Evolutionary conservation across 1,284 basidiomycete species (phyloP).

Genomic region (Malassezia obtusa): DNA sequence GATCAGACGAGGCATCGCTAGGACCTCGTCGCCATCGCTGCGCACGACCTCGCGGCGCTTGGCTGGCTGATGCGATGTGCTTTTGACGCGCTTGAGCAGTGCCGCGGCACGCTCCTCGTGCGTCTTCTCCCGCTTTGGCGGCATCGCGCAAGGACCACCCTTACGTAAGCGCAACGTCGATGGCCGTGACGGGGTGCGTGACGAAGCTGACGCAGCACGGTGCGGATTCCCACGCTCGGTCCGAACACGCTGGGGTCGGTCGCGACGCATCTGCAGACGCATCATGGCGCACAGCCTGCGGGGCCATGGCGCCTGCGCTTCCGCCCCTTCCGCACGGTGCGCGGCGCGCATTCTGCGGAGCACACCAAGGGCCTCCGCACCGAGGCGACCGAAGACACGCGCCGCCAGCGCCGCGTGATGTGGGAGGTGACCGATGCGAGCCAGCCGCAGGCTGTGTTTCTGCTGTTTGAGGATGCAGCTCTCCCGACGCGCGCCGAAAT

Average conservation of each 20-base stretch:
- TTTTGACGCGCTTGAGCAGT: constrained; percentile 3
- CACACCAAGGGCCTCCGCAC: neutral
- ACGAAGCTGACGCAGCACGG: constrained; percentile 6
- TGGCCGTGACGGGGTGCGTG: constrained; percentile 16
- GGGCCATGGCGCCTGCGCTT: constrained; percentile 14
- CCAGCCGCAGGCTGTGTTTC: constrained; percentile 5
- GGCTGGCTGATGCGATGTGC: neutral
- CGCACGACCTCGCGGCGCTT: neutral
- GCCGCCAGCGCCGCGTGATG: constrained; percentile 7
- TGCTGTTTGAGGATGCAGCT: constrained; percentile 11
- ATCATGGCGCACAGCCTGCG: constrained; percentile 7
- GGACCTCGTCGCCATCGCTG: constrained; percentile 1
- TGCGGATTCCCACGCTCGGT: constrained; percentile 7
- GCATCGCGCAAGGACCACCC: constrained; percentile 2
- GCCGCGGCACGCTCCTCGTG: constrained; percentile 9
- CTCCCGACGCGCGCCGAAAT: constrained; percentile 10
- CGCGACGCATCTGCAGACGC: constrained; percentile 7
- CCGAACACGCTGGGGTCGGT: constrained; percentile 8
- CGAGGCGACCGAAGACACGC: neutral
- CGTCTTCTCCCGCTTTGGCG: constrained; percentile 1
- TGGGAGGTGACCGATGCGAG: constrained; percentile 13
- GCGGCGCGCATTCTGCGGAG: neutral
- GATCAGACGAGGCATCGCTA: constrained; percentile 13
- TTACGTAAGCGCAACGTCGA: constrained; percentile 3
- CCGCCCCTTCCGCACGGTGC: constrained; percentile 6